A percentile compares a stretch with the other conserved stretches of the same genome.
These are phyloP conservation scores for Rossbeevera mucosa DNA, from an alignment of 768 basidiomycete genomes.

Conservation along the genomic window DNA sequence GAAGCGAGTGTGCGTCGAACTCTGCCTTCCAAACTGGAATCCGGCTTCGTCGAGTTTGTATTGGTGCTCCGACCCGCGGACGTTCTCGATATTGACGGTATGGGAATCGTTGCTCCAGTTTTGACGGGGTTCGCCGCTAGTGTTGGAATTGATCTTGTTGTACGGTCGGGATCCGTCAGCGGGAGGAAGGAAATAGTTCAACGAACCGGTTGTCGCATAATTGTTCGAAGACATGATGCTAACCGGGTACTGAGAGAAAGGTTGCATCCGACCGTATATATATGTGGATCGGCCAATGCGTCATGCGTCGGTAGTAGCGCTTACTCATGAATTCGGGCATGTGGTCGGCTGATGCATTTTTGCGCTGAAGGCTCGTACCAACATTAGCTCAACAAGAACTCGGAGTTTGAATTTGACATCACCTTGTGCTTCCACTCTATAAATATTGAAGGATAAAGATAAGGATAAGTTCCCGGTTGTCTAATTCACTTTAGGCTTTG, in stretches of 20 bases:
- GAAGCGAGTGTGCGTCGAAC: slow-evolving; percentile 29
- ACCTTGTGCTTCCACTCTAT: too few species aligned
- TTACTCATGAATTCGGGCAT: background rate
- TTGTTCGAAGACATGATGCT: slow-evolving; percentile 11
- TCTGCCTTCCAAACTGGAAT: slow-evolving; percentile 31
- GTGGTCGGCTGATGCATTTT: background rate
- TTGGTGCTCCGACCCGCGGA: slow-evolving; percentile 32
- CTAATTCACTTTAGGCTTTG: too few species aligned
- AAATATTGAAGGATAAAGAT: too few species aligned
- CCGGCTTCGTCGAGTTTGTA: slow-evolving; percentile 33
- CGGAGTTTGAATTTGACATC: too few species aligned
- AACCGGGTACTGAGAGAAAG: slow-evolving; percentile 28
- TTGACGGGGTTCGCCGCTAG: too few species aligned
- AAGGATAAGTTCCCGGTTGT: too few species aligned
- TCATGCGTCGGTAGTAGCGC: background rate
- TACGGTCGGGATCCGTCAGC: slow-evolving; percentile 17
- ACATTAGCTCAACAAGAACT: too few species aligned
- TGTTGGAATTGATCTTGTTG: slow-evolving; percentile 16
- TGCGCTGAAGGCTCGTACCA: background rate
- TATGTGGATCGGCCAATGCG: too few species aligned
- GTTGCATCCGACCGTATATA: slow-evolving; percentile 21
- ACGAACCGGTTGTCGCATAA: slow-evolving; percentile 14
- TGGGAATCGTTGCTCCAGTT: slow-evolving; percentile 18
- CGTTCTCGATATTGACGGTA: slow-evolving; percentile 27
- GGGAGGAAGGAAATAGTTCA: slow-evolving; percentile 20